Conservation (phyloP, 345 rosid genomes). For the Acer yangbiense region DNA sequence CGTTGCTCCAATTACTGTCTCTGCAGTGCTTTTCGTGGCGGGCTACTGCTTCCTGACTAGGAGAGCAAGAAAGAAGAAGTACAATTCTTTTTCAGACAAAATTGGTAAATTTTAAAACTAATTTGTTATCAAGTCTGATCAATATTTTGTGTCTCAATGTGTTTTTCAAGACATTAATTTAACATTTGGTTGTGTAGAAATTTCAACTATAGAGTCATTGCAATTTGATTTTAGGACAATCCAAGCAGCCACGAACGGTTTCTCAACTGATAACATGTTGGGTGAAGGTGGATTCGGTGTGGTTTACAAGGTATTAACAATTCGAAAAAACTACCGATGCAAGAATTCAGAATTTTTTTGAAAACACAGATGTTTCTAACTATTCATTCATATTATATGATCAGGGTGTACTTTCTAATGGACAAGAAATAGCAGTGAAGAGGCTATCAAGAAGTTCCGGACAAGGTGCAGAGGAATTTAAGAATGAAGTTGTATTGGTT, state of each 20-base stretch:
- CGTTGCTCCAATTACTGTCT: conserved; percentile 29
- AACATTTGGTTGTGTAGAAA: conserved; percentile 28
- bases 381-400: neutral
- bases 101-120: conserved; percentile 25
- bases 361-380: neutral
- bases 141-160: no score
- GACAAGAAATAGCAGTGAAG: conserved; percentile 50
- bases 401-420: conserved; percentile 48
- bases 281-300: conserved; percentile 79
- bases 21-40: conserved; percentile 28
- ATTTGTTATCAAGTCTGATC: no score
- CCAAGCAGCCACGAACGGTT: conserved; percentile 48
- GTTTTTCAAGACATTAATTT: neutral
- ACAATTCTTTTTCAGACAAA: conserved; percentile 27
- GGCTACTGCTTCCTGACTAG: conserved; percentile 31
- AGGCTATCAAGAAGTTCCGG: conserved; percentile 40
- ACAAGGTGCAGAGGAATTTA: conserved; percentile 49
- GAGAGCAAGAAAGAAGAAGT: conserved; percentile 36
- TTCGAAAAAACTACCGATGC: neutral
- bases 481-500: conserved; percentile 47
- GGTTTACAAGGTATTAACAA: conserved; percentile 53
- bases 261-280: conserved; percentile 51
- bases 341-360: neutral
- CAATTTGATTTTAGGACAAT: conserved; percentile 44
- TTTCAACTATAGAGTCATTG: conserved; percentile 40